Conservation (phyloP, 768 basidiomycete genomes). For the Neoboletus brunneissimus region DNA sequence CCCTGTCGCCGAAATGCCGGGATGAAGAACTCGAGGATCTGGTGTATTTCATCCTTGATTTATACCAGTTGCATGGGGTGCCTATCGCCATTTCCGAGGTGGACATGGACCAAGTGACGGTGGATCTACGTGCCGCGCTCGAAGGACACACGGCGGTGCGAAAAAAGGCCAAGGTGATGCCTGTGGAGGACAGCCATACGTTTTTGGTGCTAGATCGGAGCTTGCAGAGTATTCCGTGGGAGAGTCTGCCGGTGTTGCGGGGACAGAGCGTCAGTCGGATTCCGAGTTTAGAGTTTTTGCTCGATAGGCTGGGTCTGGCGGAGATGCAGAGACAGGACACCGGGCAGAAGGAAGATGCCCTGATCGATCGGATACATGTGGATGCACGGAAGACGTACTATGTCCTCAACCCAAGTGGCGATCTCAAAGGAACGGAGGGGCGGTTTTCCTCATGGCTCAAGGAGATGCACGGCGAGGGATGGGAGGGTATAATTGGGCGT, state of each 20-base stretch:
- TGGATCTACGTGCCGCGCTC: constrained; percentile 76
- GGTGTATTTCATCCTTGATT: constrained; percentile 88
- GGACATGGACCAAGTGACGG: constrained; percentile 84
- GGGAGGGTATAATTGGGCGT: constrained; percentile 78
- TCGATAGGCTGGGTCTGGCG: constrained; percentile 74
- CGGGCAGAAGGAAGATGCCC: constrained; percentile 12
- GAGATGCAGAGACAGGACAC: constrained; percentile 36
- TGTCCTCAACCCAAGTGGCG: constrained; percentile 90
- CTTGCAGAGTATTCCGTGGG: constrained; percentile 90
- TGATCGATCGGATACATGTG: constrained; percentile 50
- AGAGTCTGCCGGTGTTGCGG: constrained; percentile 83
- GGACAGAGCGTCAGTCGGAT: constrained; percentile 89
- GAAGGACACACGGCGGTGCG: constrained; percentile 59
- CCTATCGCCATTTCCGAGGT: constrained; percentile 88
- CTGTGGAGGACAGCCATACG: constrained; percentile 59
- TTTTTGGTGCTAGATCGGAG: constrained; percentile 91
- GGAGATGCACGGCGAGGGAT: constrained; percentile 69
- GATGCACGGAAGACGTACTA: constrained; percentile 73
- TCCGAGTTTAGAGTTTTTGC: constrained; percentile 83
- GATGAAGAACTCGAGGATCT: constrained; percentile 97
- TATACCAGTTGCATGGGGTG: constrained; percentile 91
- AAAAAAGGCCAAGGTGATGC: constrained; percentile 32
- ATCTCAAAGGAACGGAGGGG: constrained; percentile 78
- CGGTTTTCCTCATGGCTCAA: constrained; percentile 78
- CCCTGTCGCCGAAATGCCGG: constrained; percentile 73